Evolutionary conservation across 805 yeast species (phyloP), one percentile per base, ranked within the genome.

Genomic region (Cyberlindnera xylosilytica): DNA sequence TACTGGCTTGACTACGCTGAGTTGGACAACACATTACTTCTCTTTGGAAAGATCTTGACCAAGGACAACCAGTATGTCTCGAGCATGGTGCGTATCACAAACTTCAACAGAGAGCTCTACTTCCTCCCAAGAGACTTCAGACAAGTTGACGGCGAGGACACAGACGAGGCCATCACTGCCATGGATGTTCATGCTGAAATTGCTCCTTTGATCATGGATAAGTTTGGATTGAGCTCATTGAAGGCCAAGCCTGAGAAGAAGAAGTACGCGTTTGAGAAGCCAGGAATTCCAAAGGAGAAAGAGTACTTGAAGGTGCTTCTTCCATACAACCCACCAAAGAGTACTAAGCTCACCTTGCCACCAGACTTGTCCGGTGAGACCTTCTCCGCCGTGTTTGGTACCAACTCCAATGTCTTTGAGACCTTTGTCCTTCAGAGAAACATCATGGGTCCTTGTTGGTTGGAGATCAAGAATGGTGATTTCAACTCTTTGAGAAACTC

Each of bases 361-460:
- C 50, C 80, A 1, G 81, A 81, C 44, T 60, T 84, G 26, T 78
- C 76, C 49, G 95, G 97, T 47, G 81, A 78, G 35, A 85, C 95
- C 0, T 89, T 86, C 58, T 66, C 72, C 9, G 83, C 78, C 44
- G 87, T 88, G 2, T 88, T 89, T 66, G 98, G 98, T 38, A 72
- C 87, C 3, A 77, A 72, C 45, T 63, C 93, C 3, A 73, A 74
- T 42, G 69, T 87, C 19, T 89, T 93, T 61, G 99, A 93, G 67
- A 73, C 87, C 11, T 88, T 93, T 63, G 93, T 88, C 10, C 55
- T 90, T 20, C 87, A 83, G 61, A 73, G 86, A 53, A 81, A 83
- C 52, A 73, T 93, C 34, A 90, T 88, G 97, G 99, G 99, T 9
- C 99, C 99, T 3, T 89, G 98, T 61, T 93, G 99, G 99, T 68